A percentile compares a stretch with the other conserved stretches of the same genome.
Conservation (phyloP, 306 rosid genomes). For the Astragalus membranaceus region DNA sequence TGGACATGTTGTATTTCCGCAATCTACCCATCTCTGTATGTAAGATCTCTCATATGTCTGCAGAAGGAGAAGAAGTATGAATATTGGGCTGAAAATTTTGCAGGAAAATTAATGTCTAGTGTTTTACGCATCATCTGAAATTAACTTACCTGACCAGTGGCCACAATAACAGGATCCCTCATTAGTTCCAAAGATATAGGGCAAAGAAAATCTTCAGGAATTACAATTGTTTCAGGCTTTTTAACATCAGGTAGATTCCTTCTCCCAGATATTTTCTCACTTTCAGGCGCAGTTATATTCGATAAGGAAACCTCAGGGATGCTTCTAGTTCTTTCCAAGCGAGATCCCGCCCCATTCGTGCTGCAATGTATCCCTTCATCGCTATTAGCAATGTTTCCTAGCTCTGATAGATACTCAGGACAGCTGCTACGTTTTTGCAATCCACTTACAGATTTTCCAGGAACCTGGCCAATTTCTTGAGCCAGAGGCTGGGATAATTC, state of each 20-base stretch:
- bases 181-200: slow-evolving; percentile 92
- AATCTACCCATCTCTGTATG: slow-evolving; percentile 96
- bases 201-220: slow-evolving; percentile 93
- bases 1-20: slow-evolving; percentile 84
- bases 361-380: slow-evolving; percentile 35
- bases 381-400: slow-evolving; percentile 22
- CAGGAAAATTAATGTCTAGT: background rate
- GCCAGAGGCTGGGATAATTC: slow-evolving; percentile 44
- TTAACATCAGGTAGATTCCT: slow-evolving; percentile 38
- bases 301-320: slow-evolving; percentile 29
- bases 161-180: slow-evolving; percentile 98
- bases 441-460: slow-evolving; percentile 32
- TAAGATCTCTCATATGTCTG: slow-evolving; percentile 95
- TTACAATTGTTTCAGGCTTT: slow-evolving; percentile 50
- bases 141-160: slow-evolving; percentile 88
- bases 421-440: slow-evolving; percentile 36
- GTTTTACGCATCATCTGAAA: background rate
- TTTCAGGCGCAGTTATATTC: slow-evolving; percentile 29
- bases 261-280: slow-evolving; percentile 32
- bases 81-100: background rate
- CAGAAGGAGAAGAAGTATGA: slow-evolving; percentile 1
- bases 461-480: slow-evolving; percentile 36
- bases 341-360: slow-evolving; percentile 23
- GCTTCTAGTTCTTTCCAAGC: slow-evolving; percentile 35
- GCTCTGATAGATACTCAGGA: slow-evolving; percentile 38